These are phyloP conservation scores for Yarrowia sp. DNA, from an alignment of 805 yeast genomes.

Conservation along the genomic window DNA sequence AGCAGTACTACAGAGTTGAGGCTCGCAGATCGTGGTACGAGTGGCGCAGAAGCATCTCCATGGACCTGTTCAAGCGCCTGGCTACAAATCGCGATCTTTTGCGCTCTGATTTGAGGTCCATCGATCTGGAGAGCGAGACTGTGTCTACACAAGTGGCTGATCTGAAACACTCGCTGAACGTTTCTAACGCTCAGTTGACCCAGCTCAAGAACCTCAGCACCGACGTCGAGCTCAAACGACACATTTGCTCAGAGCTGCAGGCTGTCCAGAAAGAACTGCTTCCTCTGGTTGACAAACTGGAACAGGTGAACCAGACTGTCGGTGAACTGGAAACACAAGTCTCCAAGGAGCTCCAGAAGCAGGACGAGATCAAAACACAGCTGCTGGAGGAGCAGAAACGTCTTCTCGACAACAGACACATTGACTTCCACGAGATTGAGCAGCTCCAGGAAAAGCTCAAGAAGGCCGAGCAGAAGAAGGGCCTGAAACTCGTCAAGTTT, in stretches of 20 bases:
- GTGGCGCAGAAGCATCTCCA: conserved; percentile 16
- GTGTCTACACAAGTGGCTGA: background rate
- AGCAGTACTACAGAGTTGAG: conserved; percentile 11
- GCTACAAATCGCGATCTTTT: background rate
- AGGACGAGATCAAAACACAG: background rate
- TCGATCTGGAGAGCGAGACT: background rate
- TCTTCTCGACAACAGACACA: background rate
- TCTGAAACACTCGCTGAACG: background rate
- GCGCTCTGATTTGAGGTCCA: background rate
- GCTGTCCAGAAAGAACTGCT: background rate
- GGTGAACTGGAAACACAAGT: background rate
- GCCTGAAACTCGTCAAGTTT: background rate
- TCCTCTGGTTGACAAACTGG: conserved; percentile 1
- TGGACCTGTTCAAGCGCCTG: conserved; percentile 1
- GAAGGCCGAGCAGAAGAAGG: background rate
- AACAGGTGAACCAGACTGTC: background rate
- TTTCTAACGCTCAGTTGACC: background rate
- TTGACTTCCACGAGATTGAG: conserved; percentile 5
- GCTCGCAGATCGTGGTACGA: conserved; percentile 17
- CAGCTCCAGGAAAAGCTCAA: background rate
- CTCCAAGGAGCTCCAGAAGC: background rate
- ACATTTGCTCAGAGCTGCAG: background rate
- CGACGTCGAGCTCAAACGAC: conserved; percentile 6
- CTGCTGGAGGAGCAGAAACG: background rate
- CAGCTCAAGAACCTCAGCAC: conserved; percentile 7